phyloP scores from a whole-genome alignment of 1,139 yeast species.

The Suhomyces bokatorum region DNA sequence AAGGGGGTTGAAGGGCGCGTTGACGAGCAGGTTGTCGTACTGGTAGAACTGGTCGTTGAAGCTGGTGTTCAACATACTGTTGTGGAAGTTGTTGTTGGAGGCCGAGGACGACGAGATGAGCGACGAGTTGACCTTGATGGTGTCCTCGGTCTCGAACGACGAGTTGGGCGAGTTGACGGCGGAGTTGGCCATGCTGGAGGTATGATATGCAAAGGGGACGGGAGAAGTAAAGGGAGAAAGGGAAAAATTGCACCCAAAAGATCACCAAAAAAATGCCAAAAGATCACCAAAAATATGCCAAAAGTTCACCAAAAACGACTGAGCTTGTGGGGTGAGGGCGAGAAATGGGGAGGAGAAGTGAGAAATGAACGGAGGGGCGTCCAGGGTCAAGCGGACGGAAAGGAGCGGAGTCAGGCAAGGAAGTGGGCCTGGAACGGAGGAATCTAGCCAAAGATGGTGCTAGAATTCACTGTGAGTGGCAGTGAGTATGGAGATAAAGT shows the following conservation, averaged over 20 bases:
- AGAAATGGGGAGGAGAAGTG: not conserved
- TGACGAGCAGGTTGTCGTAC: conserved; percentile 10
- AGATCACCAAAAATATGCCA: not conserved
- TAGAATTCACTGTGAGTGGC: not conserved
- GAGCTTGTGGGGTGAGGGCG: not conserved
- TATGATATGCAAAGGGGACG: conserved; percentile 7
- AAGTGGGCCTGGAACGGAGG: not conserved
- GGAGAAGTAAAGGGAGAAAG: conserved; percentile 5
- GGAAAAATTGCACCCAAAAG: conserved; percentile 9
- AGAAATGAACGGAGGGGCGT: not conserved
- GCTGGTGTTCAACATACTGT: conserved; percentile 6
- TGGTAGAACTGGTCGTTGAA: conserved; percentile 15
- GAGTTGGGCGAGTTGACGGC: conserved; percentile 22
- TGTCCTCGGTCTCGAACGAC: conserved; percentile 28
- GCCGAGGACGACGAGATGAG: conserved; percentile 21
- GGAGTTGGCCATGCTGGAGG: conserved; percentile 17
- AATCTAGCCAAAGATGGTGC: not conserved
- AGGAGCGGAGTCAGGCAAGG: not conserved
- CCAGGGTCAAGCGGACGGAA: not conserved
- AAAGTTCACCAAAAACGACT: too few species aligned
- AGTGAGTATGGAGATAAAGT: not conserved
- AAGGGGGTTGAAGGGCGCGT: conserved; percentile 19
- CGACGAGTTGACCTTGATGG: conserved; percentile 24
- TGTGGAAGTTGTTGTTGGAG: conserved; percentile 10
- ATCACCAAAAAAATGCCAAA: not conserved